Conservation (phyloP, 148 eudicot species). For the Chenopodium formosanum region DNA sequence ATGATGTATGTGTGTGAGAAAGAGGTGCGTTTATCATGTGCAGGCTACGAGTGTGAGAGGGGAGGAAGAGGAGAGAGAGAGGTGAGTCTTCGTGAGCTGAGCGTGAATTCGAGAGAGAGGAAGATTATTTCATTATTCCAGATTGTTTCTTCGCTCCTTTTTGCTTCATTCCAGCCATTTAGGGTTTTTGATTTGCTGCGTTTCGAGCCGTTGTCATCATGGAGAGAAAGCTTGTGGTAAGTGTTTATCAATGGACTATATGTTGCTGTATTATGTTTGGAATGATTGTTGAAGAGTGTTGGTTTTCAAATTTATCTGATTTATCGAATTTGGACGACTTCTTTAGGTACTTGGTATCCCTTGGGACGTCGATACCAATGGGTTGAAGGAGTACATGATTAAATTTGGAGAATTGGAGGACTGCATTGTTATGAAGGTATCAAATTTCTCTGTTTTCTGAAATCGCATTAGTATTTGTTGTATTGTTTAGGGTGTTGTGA, state of each 20-base stretch:
- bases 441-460: not conserved
- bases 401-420: constrained; percentile 94
- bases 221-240: constrained; percentile 94
- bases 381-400: constrained; percentile 89
- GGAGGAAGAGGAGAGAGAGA: constrained; percentile 46
- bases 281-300: not conserved
- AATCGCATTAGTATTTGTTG: not conserved
- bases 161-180: constrained; percentile 7
- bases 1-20: constrained; percentile 82
- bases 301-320: not conserved
- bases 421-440: constrained; percentile 95
- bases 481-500: too few species aligned
- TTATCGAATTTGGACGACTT: not conserved
- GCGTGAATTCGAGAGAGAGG: constrained; percentile 26
- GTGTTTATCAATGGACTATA: constrained; percentile 16
- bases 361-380: constrained; percentile 92
- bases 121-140: constrained; percentile 10
- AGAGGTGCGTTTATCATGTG: constrained; percentile 91
- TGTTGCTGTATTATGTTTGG: not conserved
- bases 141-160: constrained; percentile 14
- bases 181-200: constrained; percentile 11
- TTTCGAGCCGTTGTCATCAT: constrained; percentile 2
- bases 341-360: constrained; percentile 94
- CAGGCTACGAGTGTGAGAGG: constrained; percentile 91
- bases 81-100: constrained; percentile 33